A percentile compares a stretch with the other conserved stretches of the same genome.
These are phyloP conservation scores for Chrysoporthe cubensis DNA, from an alignment of 2,329 filamentous ascomycete species.

Conservation along the genomic window DNA sequence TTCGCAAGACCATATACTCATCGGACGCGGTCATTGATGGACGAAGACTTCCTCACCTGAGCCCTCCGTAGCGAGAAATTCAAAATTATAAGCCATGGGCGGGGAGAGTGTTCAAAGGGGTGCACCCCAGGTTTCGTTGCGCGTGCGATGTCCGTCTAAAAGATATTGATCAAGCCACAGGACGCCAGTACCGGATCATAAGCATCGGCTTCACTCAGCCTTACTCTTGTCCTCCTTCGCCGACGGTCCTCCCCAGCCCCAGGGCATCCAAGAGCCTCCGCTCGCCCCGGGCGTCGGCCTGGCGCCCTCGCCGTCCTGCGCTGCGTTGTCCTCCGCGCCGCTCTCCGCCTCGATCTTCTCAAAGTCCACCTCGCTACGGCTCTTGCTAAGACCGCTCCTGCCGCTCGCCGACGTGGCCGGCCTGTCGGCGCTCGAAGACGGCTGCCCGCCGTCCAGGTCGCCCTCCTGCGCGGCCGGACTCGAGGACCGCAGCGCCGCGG, in stretches of 20 bases:
- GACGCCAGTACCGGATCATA: background rate
- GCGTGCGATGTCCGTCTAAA: constrained; percentile 4
- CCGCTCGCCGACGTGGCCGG: constrained; percentile 47
- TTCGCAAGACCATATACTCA: background rate
- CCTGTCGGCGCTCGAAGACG: constrained; percentile 41
- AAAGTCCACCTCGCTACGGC: constrained; percentile 85
- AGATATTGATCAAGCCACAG: background rate
- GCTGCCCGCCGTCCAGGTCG: constrained; percentile 11
- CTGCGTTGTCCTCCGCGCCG: constrained; percentile 56
- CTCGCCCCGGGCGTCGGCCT: constrained; percentile 36
- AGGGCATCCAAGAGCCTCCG: constrained; percentile 50
- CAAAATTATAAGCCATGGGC: background rate
- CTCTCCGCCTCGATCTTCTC: constrained; percentile 84
- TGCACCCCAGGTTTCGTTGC: background rate
- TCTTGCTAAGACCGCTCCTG: constrained; percentile 70
- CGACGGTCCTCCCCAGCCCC: constrained; percentile 44
- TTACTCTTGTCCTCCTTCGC: constrained; percentile 37
- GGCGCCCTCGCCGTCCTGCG: constrained; percentile 35
- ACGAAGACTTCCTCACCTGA: background rate
- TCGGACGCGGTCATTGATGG: background rate
- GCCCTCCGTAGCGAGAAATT: background rate
- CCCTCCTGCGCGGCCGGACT: constrained; percentile 26
- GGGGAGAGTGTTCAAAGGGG: background rate
- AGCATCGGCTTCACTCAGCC: constrained; percentile 21
- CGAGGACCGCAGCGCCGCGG: constrained; percentile 57